Evolutionary conservation across 805 yeast species (phyloP), one percentile per base, ranked within the genome.

Genomic region (Lachancea dasiensis): DNA sequence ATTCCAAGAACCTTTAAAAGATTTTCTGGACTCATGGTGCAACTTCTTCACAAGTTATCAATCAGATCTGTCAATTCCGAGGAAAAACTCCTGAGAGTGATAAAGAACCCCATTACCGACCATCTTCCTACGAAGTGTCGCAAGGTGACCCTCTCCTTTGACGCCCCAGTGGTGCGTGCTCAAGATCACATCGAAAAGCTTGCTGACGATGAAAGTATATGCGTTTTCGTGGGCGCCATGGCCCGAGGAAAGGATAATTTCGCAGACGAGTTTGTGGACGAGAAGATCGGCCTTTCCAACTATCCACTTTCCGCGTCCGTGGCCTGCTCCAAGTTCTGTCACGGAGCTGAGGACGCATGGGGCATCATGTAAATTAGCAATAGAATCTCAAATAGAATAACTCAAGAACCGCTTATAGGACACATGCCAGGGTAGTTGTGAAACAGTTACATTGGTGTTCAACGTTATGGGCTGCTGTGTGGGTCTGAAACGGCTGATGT

Each of bases 151-250:
- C 73, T 92, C 45, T 84, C 95, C 4, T 86, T 86, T 50, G 97
- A 92, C 58, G 94, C 97, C 11, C 81, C 83, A 45, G 86, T 90
- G 35, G 75, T 76, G 48, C 74, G 87, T 50, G 95, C 86, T 3
- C 94, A 86, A 63, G 95, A 89, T 56, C 89, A 86, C 59, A 89
- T 89, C 27, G 48, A 53, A 27, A 81, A 81, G 41, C 68, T 92
- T 51, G 95, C 79, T 51, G 79, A 77, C 2, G 95, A 86, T 56
- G 96, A 92, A 67, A 84, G 95, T 57, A 80, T 92, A 51, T 92
- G 98, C 72, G 97, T 92, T 19, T 92, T 92, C 63, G 97, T 92
- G 32, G 98, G 98, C 58, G 95, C 98, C 32, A 92, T 92, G 96
- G 98, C 98, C 15, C 80, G 97, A 63, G 98, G 98, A 56, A 83